phyloP scores from a whole-genome alignment of 805 yeast genomes.

The Cephaloascus fragrans region DNA sequence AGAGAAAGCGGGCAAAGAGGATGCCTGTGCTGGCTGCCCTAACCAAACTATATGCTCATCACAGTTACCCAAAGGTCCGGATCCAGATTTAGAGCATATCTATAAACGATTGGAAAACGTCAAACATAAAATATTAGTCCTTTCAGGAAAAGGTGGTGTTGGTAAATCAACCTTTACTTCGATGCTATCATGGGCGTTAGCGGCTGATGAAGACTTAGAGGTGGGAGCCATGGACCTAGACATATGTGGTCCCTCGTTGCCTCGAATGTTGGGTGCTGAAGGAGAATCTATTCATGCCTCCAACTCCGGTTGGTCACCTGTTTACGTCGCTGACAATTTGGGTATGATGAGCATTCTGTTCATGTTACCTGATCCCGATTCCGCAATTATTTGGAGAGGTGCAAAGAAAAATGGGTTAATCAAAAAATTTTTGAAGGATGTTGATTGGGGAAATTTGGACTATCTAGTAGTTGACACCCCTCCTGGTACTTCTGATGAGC shows the following conservation, averaged over 20 bases:
- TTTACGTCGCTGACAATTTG: conserved; percentile 87
- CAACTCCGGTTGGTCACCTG: conserved; percentile 93
- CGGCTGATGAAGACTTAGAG: conserved; percentile 69
- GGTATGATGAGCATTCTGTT: conserved; percentile 94
- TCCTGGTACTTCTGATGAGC: conserved; percentile 98
- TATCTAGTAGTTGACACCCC: conserved; percentile 92
- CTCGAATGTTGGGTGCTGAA: conserved; percentile 87
- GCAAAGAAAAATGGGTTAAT: conserved; percentile 90
- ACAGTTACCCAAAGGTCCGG: conserved; percentile 82
- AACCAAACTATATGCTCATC: conserved; percentile 86
- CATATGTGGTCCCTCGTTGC: conserved; percentile 96
- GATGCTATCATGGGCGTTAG: conserved; percentile 94
- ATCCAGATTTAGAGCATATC: conserved; percentile 80
- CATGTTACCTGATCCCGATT: conserved; percentile 87
- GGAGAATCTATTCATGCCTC: conserved; percentile 84
- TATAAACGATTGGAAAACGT: conserved; percentile 53
- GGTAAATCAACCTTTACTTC: conserved; percentile 96
- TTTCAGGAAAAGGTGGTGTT: conserved; percentile 90
- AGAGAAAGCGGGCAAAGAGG: conserved; percentile 86
- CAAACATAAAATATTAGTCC: conserved; percentile 70
- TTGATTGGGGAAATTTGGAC: conserved; percentile 88
- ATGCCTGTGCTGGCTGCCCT: conserved; percentile 92
- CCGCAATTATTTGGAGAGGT: conserved; percentile 96
- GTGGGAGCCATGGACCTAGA: conserved; percentile 97
- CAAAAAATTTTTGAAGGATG: conserved; percentile 88